Conservation (phyloP, 768 basidiomycete species). For the Termitomyces sp. region DNA sequence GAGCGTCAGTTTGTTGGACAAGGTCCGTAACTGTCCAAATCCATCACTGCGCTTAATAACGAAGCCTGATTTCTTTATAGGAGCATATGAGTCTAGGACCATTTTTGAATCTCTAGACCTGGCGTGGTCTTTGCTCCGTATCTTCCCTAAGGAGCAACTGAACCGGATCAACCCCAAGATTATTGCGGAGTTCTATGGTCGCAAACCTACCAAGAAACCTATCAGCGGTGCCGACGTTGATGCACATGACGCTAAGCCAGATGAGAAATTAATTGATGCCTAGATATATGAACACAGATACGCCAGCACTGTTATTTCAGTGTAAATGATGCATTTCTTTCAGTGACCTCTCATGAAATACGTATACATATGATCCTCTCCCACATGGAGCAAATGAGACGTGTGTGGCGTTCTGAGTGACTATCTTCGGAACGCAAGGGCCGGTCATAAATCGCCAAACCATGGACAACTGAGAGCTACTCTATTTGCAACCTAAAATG, state of each 20-base stretch:
- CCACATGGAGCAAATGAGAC: not conserved
- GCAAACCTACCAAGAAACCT: slow-evolving; percentile 69
- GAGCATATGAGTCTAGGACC: slow-evolving; percentile 90
- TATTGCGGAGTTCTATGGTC: slow-evolving; percentile 87
- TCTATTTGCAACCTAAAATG: not conserved
- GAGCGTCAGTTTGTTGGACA: slow-evolving; percentile 97
- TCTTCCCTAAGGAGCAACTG: slow-evolving; percentile 98
- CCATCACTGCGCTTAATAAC: slow-evolving; percentile 4
- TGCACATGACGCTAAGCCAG: slow-evolving; percentile 29
- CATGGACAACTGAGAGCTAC: not conserved
- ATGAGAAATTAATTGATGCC: slow-evolving; percentile 63
- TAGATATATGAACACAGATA: slow-evolving; percentile 25
- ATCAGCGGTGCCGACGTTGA: slow-evolving; percentile 45
- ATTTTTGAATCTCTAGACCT: slow-evolving; percentile 97
- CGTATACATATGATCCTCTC: not conserved
- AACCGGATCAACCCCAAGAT: slow-evolving; percentile 98
- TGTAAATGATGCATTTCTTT: slow-evolving; percentile 6
- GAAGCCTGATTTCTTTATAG: slow-evolving; percentile 32
- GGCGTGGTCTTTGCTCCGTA: slow-evolving; percentile 93
- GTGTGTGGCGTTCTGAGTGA: slow-evolving; percentile 8
- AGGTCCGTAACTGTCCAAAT: slow-evolving; percentile 43
- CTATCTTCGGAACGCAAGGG: not conserved
- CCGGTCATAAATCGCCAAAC: not conserved
- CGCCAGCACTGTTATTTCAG: slow-evolving; percentile 9
- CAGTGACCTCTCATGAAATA: slow-evolving; percentile 4